Conservation (phyloP, 208 protist species). For the Crithidia mellificae region DNA sequence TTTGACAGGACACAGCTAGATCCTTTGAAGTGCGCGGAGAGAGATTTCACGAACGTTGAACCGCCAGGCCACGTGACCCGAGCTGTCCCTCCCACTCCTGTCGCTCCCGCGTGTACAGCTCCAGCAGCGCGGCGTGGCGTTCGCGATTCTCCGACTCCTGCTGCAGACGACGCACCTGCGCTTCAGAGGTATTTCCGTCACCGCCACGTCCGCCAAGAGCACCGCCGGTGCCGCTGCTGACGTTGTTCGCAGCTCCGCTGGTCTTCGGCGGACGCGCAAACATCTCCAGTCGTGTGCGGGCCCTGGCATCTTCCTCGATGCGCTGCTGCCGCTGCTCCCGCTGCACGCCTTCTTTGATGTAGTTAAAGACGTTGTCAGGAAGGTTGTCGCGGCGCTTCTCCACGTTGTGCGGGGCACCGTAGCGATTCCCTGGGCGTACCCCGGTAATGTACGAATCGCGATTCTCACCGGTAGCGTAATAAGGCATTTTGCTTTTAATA, state of each 20-base stretch:
- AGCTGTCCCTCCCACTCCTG: slow-evolving; percentile 66
- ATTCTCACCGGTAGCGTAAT: slow-evolving; percentile 70
- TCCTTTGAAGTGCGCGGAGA: too few species aligned
- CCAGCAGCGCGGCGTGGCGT: slow-evolving; percentile 61
- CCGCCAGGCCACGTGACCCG: slow-evolving; percentile 42
- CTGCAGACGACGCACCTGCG: slow-evolving; percentile 38
- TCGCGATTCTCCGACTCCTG: slow-evolving; percentile 36
- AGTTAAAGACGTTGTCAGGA: slow-evolving; percentile 81
- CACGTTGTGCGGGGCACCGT: slow-evolving; percentile 74
- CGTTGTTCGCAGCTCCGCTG: background rate
- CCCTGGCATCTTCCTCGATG: slow-evolving; percentile 64
- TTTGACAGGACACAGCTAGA: too few species aligned
- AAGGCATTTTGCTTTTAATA: slow-evolving; percentile 56
- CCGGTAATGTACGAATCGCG: slow-evolving; percentile 88
- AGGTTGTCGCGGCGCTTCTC: slow-evolving; percentile 86
- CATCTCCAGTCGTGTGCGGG: slow-evolving; percentile 48
- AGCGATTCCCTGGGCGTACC: slow-evolving; percentile 63
- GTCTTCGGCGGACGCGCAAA: slow-evolving; percentile 14
- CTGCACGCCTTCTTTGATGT: slow-evolving; percentile 67
- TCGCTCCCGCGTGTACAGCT: slow-evolving; percentile 65
- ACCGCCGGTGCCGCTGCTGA: background rate
- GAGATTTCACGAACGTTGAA: too few species aligned
- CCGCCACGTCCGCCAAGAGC: too few species aligned
- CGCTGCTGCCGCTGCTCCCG: slow-evolving; percentile 69
- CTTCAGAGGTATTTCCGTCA: too few species aligned